A percentile compares a stretch with the other conserved stretches of the same genome.
These are phyloP conservation scores for Coniferiporia weirii DNA, from an alignment of 1,284 basidiomycete genomes.

Conservation along the genomic window DNA sequence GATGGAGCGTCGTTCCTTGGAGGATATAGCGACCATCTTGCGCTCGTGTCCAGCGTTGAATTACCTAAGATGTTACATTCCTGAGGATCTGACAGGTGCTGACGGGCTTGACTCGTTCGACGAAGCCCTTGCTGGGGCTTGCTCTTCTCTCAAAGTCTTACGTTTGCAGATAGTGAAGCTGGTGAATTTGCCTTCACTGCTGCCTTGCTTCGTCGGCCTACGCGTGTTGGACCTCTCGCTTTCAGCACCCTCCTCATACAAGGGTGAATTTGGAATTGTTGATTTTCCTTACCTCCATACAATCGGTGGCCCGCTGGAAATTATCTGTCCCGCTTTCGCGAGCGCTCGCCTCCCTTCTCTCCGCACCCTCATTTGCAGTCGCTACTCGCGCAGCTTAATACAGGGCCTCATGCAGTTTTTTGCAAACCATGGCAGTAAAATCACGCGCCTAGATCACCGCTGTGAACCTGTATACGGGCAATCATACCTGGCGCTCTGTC, in stretches of 20 bases:
- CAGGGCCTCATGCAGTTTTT: background rate
- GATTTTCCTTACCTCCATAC: constrained; percentile 4
- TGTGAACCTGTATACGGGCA: background rate
- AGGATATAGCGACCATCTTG: background rate
- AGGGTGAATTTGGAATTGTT: background rate
- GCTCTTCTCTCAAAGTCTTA: background rate
- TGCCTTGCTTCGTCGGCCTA: background rate
- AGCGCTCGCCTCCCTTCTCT: background rate
- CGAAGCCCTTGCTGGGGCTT: background rate
- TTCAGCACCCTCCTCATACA: background rate
- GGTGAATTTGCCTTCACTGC: background rate
- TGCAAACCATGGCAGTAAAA: background rate
- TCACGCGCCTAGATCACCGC: background rate
- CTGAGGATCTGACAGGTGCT: background rate
- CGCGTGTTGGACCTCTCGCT: constrained; percentile 2
- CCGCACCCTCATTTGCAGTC: constrained; percentile 4
- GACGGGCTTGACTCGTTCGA: background rate
- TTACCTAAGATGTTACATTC: background rate
- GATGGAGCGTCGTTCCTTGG: background rate
- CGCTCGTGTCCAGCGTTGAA: background rate
- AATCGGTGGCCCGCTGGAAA: background rate
- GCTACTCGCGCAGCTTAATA: background rate
- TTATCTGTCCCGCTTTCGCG: constrained; percentile 1
- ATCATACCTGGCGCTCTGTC: background rate
- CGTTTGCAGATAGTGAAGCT: background rate